Conservation (phyloP, 805 yeast genomes). For the Helenozyma baotianmanensis region DNA sequence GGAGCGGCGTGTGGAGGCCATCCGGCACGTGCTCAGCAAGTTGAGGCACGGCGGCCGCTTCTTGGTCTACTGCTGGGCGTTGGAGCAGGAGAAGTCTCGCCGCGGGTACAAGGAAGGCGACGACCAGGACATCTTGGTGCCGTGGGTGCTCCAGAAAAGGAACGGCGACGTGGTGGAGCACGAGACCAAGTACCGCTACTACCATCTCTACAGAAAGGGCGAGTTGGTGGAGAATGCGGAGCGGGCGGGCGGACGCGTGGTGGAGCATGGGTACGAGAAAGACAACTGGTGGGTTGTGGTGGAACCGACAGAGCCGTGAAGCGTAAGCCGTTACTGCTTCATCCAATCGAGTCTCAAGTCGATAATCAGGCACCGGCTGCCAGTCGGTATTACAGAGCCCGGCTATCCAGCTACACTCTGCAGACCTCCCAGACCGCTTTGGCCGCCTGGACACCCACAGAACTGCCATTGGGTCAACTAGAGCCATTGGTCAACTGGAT, state of each 20-base stretch:
- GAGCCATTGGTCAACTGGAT: too few relatives aligned
- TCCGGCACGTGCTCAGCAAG: conserved; percentile 59
- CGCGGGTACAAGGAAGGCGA: conserved; percentile 89
- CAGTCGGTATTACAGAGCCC: too few relatives aligned
- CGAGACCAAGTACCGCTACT: conserved; percentile 73
- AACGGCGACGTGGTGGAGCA: conserved; percentile 17
- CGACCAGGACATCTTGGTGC: conserved; percentile 91
- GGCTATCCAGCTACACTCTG: too few relatives aligned
- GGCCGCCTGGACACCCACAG: too few relatives aligned
- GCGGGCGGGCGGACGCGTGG: conserved; percentile 65
- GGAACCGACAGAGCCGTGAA: too few relatives aligned
- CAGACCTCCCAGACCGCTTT: too few relatives aligned
- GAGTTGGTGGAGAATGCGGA: conserved; percentile 71
- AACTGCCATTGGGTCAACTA: too few relatives aligned
- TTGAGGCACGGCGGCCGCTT: conserved; percentile 61
- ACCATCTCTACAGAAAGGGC: conserved; percentile 81
- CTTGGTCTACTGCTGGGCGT: conserved; percentile 92
- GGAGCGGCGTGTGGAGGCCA: conserved; percentile 73
- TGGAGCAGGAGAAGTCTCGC: conserved; percentile 83
- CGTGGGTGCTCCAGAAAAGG: conserved; percentile 76
- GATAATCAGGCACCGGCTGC: too few relatives aligned
- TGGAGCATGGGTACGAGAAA: conserved; percentile 78
- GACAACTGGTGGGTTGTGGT: conserved; percentile 84
- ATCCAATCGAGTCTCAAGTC: too few relatives aligned
- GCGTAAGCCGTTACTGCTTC: too few relatives aligned